These are phyloP conservation scores for Crucibulum cyathiforme DNA, from an alignment of 1,284 basidiomycete species.

Conservation along the genomic window DNA sequence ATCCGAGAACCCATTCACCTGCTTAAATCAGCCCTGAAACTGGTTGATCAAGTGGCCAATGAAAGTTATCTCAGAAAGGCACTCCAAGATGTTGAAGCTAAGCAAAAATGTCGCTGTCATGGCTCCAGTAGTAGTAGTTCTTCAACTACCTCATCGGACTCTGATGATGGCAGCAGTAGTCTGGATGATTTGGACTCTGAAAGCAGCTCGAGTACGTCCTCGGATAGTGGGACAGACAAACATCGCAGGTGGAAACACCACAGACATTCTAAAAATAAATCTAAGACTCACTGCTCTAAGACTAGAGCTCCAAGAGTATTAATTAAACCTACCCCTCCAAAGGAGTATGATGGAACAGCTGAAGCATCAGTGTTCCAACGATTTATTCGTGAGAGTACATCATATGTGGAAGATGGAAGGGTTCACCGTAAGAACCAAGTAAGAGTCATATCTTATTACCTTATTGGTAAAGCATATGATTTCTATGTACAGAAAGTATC, in stretches of 20 bases:
- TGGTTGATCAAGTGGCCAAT: not conserved
- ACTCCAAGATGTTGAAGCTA: not conserved
- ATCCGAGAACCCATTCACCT: not conserved
- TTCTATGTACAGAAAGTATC: constrained; percentile 45
- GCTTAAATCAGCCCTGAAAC: not conserved
- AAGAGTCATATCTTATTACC: not conserved
- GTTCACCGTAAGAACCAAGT: not conserved
- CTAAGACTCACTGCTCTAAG: not conserved
- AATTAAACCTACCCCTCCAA: not conserved
- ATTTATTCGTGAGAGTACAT: constrained; percentile 31
- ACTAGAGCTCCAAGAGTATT: not conserved
- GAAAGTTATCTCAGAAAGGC: not conserved
- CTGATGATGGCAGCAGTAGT: not conserved
- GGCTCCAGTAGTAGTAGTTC: not conserved
- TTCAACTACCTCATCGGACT: not conserved
- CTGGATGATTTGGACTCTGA: no score
- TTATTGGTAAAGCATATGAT: constrained; percentile 39
- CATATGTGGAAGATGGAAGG: constrained; percentile 19
- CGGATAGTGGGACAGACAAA: not conserved
- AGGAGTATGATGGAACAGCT: not conserved
- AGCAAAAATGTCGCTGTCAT: not conserved
- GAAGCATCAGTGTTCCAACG: not conserved
- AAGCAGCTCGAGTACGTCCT: not conserved
- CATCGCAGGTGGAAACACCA: not conserved
- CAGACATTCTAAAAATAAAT: not conserved